Evolutionary conservation across 2,329 filamentous ascomycete genomes (phyloP), one percentile per base, ranked within the genome.

Genomic region (Fusarium sp.): DNA sequence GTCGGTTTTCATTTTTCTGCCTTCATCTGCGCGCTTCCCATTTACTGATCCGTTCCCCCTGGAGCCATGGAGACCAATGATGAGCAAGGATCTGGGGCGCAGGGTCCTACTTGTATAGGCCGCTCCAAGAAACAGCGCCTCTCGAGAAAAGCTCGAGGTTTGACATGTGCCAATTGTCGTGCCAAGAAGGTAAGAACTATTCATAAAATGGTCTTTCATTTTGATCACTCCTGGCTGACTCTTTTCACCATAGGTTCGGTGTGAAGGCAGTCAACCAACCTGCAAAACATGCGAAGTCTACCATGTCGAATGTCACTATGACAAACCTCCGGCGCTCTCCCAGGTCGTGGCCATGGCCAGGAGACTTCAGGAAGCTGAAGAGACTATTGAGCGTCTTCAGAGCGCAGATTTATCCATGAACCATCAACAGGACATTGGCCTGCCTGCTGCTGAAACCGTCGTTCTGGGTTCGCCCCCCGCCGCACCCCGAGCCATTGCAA

Each of bases 201-300:
- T 6, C 3, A 16, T 9, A 12, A 8, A 34, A 3, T 8, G 32
- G 4, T 32, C 6, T 18, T 6, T 15, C 12, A 8, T 5, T 12
- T 38, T 20, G 15, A 13, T 12, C 10, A 9, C 18, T n/a, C 18
- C 24, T 46, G 24, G 10, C 32, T 34, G 32, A 34, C 8, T 34
- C 15, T 34, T 34, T 34, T 18, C 8, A 15, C 4, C 16, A 6
- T 3, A 59, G 56, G 56, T 59, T 2, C 56, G 56, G 20, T 59
- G 56, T 18, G 56, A 59, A 34, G 56, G 56, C 15, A 25, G 56
- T 16, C 49, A 59, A 10, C 56, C 56, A 29, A 59, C 56, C 6
- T 59, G 56, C 51, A 59, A 59, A 44, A 59, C 56, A 45, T 56
- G 56, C 49, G 56, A 59, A 3, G 41, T 59, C 29, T 59, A 59